A percentile compares a stretch with the other conserved stretches of the same genome.
Conservation (phyloP, 1,284 basidiomycete genomes). For the Cerioporus squamosus region DNA sequence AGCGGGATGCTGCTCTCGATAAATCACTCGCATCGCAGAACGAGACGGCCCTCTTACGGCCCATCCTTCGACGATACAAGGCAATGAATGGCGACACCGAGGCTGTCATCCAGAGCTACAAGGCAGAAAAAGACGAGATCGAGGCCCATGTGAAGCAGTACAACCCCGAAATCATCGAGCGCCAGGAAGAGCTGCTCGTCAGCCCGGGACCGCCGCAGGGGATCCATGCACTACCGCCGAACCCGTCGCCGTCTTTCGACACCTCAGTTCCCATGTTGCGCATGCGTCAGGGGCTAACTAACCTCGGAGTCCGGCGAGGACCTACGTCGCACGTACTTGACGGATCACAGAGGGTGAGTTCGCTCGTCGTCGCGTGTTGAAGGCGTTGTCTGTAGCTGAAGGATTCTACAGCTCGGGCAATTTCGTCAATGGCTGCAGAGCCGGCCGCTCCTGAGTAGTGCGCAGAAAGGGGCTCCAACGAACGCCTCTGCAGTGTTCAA, state of each 20-base stretch:
- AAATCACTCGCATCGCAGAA: too few species aligned
- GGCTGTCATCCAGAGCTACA: not conserved
- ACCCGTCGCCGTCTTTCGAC: not conserved
- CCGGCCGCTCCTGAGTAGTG: not conserved
- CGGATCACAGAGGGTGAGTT: not conserved
- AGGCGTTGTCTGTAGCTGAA: too few species aligned
- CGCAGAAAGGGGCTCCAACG: not conserved
- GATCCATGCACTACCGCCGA: not conserved
- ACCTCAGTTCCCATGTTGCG: not conserved
- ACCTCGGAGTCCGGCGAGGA: not conserved
- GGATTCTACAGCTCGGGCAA: not conserved
- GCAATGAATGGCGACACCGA: not conserved
- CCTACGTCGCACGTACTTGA: not conserved
- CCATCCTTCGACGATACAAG: too few species aligned
- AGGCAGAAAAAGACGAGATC: constrained; percentile 1
- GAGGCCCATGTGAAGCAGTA: constrained; percentile 1
- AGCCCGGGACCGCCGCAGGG: not conserved
- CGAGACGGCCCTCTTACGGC: too few species aligned
- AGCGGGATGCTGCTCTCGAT: too few species aligned
- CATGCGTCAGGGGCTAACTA: constrained; percentile 8
- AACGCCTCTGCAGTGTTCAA: not conserved
- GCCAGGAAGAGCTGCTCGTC: constrained; percentile 7
- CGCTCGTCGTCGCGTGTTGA: too few species aligned
- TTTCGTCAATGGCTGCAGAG: not conserved
- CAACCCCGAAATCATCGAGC: constrained; percentile 12